Conservation (phyloP, 75 land plant species). For the Cryptomeria japonica region DNA sequence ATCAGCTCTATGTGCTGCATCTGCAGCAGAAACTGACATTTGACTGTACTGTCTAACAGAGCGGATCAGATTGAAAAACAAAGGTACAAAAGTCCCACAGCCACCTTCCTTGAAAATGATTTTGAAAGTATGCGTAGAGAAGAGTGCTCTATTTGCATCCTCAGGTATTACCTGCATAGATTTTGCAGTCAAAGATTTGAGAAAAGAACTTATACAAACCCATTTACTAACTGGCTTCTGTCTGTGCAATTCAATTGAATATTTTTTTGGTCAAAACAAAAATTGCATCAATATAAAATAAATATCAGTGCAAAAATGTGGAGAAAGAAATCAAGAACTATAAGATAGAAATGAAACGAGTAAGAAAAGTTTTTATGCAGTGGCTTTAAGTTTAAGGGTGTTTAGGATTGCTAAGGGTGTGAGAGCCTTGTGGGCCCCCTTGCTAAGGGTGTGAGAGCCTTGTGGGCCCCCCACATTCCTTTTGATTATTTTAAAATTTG, state of each 20-base stretch:
- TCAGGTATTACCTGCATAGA: constrained; percentile 81
- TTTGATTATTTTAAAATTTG: too few relatives aligned
- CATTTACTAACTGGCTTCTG: background rate
- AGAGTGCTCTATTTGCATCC: constrained; percentile 75
- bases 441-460: too few relatives aligned
- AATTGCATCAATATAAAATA: background rate
- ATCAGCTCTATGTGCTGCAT: constrained; percentile 53
- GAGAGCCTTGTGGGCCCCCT: too few relatives aligned
- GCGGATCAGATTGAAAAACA: constrained; percentile 72
- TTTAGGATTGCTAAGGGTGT: too few relatives aligned
- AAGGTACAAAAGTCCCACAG: constrained; percentile 96
- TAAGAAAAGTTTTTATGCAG: too few relatives aligned
- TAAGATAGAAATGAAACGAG: background rate
- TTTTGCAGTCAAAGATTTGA: background rate
- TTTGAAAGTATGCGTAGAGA: constrained; percentile 87
- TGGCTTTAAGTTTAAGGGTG: too few relatives aligned
- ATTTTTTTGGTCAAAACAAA: background rate
- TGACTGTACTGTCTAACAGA: constrained; percentile 65
- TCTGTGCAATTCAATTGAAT: background rate
- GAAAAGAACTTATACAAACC: background rate
- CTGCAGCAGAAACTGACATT: constrained; percentile 17
- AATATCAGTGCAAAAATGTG: background rate
- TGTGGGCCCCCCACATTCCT: too few relatives aligned
- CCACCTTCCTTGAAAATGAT: constrained; percentile 98
- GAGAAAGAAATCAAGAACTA: background rate